Percentiles rank a stretch among this genome's conserved stretches.
Evolutionary conservation across 192 early-diverging fungal species (phyloP).

Genomic region (Backusella psychrophila): DNA sequence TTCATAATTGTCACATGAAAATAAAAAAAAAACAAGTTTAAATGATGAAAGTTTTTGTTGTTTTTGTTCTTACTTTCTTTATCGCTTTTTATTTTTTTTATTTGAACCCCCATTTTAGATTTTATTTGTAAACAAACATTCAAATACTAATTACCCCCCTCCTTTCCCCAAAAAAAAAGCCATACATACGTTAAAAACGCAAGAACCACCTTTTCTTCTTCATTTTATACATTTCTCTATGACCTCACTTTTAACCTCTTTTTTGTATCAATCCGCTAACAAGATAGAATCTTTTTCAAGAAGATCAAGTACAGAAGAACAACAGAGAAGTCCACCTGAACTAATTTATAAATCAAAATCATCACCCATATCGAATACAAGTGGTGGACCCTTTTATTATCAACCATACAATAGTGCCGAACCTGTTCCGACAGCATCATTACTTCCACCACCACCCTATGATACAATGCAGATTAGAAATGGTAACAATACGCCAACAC

Average conservation of each 20-base stretch:
- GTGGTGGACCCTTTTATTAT: background rate
- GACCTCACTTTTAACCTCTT: constrained; percentile 13
- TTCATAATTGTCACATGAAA: constrained; percentile 4
- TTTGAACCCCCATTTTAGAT: background rate
- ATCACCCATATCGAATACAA: background rate
- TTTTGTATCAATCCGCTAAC: constrained; percentile 10
- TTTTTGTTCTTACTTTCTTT: background rate
- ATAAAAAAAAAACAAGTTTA: background rate
- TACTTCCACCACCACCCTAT: constrained; percentile 4
- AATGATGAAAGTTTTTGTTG: background rate
- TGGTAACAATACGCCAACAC: background rate
- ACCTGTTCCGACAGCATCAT: background rate
- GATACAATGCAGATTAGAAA: background rate
- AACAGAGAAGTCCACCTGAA: background rate
- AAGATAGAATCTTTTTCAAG: constrained; percentile 11
- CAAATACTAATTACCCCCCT: background rate
- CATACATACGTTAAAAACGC: background rate
- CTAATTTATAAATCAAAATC: background rate
- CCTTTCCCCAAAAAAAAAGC: background rate
- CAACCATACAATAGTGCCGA: constrained; percentile 1
- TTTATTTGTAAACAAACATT: background rate
- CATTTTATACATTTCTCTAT: background rate
- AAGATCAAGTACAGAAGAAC: background rate
- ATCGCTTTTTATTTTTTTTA: background rate
- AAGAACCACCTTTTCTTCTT: background rate